phyloP scores from a whole-genome alignment of 2,329 filamentous ascomycete species.

The Rutstroemia sydowiana region DNA sequence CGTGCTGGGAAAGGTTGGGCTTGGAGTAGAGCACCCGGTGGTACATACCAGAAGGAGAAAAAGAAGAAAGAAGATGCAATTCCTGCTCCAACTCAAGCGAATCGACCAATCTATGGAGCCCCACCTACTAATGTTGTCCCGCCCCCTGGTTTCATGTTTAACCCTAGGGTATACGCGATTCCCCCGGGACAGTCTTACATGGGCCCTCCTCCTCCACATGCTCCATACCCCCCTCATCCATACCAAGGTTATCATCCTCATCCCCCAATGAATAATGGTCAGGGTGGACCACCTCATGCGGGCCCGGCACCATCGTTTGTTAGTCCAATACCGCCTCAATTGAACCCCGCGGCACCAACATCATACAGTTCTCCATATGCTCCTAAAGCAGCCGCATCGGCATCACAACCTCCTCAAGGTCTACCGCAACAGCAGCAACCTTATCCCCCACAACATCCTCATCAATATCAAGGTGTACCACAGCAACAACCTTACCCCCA shows the following conservation, averaged over 20 bases:
- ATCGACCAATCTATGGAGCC: conserved; percentile 26
- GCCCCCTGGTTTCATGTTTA: conserved; percentile 16
- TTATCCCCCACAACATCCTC: neutral
- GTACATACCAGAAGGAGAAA: conserved; percentile 50
- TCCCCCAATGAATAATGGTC: no score
- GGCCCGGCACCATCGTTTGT: conserved; percentile 11
- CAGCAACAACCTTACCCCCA: conserved; percentile 2
- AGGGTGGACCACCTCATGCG: conserved; percentile 10
- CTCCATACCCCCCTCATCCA: conserved; percentile 1
- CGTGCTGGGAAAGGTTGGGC: conserved; percentile 48
- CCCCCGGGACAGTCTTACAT: conserved; percentile 16
- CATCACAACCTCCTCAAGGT: conserved; percentile 6
- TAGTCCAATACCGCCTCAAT: conserved; percentile 20
- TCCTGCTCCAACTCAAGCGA: conserved; percentile 25
- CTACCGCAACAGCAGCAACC: conserved; percentile 7
- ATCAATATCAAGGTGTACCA: no score
- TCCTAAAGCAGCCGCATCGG: conserved; percentile 22
- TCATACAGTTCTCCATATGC: conserved; percentile 31
- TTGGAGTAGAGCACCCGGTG: conserved; percentile 46
- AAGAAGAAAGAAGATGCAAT: conserved; percentile 37
- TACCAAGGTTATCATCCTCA: conserved; percentile 6
- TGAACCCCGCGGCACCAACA: conserved; percentile 14
- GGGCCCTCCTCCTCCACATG: conserved; percentile 13
- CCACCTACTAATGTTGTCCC: conserved; percentile 12
- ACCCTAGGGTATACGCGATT: conserved; percentile 20